These are phyloP conservation scores for Cystofilobasidium capitatum DNA, from an alignment of 768 basidiomycete genomes.

Conservation along the genomic window DNA sequence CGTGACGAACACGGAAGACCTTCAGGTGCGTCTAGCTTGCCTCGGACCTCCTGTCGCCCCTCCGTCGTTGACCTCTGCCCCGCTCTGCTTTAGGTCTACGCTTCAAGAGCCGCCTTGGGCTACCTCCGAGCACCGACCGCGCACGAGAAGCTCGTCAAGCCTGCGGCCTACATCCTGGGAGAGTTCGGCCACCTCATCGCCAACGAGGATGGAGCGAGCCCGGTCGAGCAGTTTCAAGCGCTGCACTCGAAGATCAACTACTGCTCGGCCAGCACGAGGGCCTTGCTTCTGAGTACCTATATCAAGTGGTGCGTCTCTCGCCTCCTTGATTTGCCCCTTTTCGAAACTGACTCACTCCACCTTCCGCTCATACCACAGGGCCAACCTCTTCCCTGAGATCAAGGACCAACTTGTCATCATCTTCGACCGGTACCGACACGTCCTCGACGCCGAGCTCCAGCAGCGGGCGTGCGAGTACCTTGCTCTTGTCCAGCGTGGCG, in stretches of 20 bases:
- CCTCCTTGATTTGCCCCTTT: not conserved
- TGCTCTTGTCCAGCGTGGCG: slow-evolving; percentile 63
- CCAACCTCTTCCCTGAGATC: slow-evolving; percentile 98
- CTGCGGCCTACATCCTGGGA: slow-evolving; percentile 80
- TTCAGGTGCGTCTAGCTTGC: slow-evolving; percentile 36
- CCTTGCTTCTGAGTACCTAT: slow-evolving; percentile 88
- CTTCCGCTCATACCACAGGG: slow-evolving; percentile 45
- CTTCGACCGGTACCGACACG: slow-evolving; percentile 94
- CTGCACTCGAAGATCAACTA: slow-evolving; percentile 92
- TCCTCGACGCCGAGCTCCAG: slow-evolving; percentile 91
- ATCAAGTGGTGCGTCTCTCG: slow-evolving; percentile 52
- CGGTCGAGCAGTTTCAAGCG: slow-evolving; percentile 83
- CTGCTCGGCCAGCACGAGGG: slow-evolving; percentile 81
- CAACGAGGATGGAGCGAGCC: slow-evolving; percentile 85
- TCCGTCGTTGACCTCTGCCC: not conserved
- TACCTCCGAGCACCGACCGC: slow-evolving; percentile 74
- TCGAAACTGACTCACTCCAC: not conserved
- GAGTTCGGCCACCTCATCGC: slow-evolving; percentile 98
- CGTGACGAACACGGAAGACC: slow-evolving; percentile 93
- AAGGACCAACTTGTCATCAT: slow-evolving; percentile 85
- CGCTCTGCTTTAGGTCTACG: slow-evolving; percentile 61
- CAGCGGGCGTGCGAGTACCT: slow-evolving; percentile 98
- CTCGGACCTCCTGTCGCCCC: not conserved
- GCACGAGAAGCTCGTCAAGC: slow-evolving; percentile 63
- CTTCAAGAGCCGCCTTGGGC: slow-evolving; percentile 81